These are phyloP conservation scores for Atalantia buxifolia DNA, from an alignment of 345 rosid species.

Conservation along the genomic window DNA sequence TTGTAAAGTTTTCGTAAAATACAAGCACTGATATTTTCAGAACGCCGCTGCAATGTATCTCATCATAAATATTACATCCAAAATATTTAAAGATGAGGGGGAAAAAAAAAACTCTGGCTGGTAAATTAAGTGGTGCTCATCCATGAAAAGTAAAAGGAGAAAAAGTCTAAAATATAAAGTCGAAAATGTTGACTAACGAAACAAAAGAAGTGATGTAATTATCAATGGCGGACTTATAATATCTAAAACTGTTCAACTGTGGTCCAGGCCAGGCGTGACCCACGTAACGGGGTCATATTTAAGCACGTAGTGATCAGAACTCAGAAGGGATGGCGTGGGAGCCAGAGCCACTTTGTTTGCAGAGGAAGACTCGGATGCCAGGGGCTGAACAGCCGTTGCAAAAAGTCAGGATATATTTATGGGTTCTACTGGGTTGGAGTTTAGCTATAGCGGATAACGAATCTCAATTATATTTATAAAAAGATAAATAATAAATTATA, in stretches of 20 bases:
- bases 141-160: too few relatives aligned
- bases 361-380: neutral
- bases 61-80: neutral
- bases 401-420: neutral
- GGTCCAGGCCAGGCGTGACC: neutral
- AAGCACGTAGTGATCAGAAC: neutral
- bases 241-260: too few relatives aligned
- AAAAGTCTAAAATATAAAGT: too few relatives aligned
- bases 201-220: too few relatives aligned
- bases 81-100: neutral
- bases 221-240: too few relatives aligned
- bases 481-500: too few relatives aligned
- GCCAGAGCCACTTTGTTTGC: constrained; percentile 9
- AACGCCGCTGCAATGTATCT: neutral
- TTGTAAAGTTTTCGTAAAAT: neutral
- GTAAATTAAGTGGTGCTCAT: too few relatives aligned
- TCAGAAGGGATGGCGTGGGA: neutral
- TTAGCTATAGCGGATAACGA: too few relatives aligned
- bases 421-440: too few relatives aligned
- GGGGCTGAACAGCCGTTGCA: neutral
- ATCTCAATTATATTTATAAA: too few relatives aligned
- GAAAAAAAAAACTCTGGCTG: neutral
- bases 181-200: too few relatives aligned
- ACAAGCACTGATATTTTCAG: neutral
- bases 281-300: constrained; percentile 2